Evolutionary conservation across 305 asterid species (phyloP), one percentile per base, ranked within the genome.

Genomic region (Plantago rigida): DNA sequence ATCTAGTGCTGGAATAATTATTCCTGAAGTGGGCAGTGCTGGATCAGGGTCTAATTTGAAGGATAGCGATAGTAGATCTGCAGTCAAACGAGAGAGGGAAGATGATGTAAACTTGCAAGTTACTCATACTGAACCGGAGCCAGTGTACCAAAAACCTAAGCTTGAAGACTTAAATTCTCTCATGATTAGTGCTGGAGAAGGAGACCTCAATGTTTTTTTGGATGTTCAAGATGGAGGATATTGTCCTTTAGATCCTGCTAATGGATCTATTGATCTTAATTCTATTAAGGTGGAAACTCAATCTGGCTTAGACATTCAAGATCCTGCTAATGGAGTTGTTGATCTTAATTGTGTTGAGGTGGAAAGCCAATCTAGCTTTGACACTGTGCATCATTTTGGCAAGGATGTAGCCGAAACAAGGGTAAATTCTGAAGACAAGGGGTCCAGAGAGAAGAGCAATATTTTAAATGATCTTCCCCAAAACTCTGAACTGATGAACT

Each of bases 1-100:
- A 72, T 89, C 88, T 72, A 75, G 81, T 77, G 95, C 96, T 26
- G 99, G 97, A 59, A 83, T 87, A 68, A 49, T 84, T 56, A 56
- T 81, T 73, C 84, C 94, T 61, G 92, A 85, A 68, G 64, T 75
- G 71, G 36, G 66, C 58, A 69, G 66, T 74, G 71, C 69, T 60
- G 56, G 65, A 59, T 73, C 73, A 2, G 53, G 29, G 60, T 55
- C 82, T 69, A 56, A 63, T 68, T 62, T 77, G 66, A 73, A 77
- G 56, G 79, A 75, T 44, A 72, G 63, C 66, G 79, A 66, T 69
- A 68, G 65, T 64, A 87, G 72, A 58, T 68, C 69, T 56, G 56
- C 66, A 50, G 50, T 70, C 24, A 89, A 84, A 71, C 76, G 81
- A 75, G 93, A 86, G 75, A 81, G 84, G 75, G 85, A 81, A 53